Evolutionary conservation across 1,284 basidiomycete species (phyloP), one percentile per base, ranked within the genome.

Genomic region (Sphaerobolus stellatus): DNA sequence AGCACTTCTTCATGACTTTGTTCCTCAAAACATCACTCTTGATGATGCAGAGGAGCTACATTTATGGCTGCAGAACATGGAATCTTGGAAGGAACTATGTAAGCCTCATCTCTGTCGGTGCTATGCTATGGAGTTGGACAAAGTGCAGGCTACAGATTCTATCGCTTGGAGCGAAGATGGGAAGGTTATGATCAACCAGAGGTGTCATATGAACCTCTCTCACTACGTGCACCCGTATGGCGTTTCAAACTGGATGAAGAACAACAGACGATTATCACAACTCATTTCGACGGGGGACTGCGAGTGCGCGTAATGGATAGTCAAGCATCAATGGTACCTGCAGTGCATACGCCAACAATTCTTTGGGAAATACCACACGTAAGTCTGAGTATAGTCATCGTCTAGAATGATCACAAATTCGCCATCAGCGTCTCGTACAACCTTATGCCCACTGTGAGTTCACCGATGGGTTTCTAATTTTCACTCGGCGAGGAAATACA

Each of bases 161-260:
- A 73, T 18, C 68, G 73, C 50, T 71, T 84, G 43, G 72, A 79
- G 45, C 70, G 66, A 20, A 79, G 77, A 46, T 89, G 87, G 88
- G 64, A 71, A 5, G 86, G 82, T 5, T 67, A 70, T 31, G 58
- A 57, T 34, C 77, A 0, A 69, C 73, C 1, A 29, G 57, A 66
- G 13, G 64, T 80, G 50, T 61, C 66, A 44, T 28, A 20, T 49
- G 5, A 24, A 28, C 5, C 54, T 58, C n/a, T n/a, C n/a, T n/a
- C n/a, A 6, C 62, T 74, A 3, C 72, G 75, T 30, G 62, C 59
- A 18, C 61, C 64, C 13, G 80, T 86, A 0, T 86, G 90, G 68
- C 80, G 88, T 5, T 81, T 90, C 69, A 90, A 91, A 66, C 75
- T 87, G 11, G 88, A 90, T 56, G 81, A 86, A 63, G 68, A 72